Base-by-base conservation (phyloP, 805 yeast species). In the Candida boleticola region DNA sequence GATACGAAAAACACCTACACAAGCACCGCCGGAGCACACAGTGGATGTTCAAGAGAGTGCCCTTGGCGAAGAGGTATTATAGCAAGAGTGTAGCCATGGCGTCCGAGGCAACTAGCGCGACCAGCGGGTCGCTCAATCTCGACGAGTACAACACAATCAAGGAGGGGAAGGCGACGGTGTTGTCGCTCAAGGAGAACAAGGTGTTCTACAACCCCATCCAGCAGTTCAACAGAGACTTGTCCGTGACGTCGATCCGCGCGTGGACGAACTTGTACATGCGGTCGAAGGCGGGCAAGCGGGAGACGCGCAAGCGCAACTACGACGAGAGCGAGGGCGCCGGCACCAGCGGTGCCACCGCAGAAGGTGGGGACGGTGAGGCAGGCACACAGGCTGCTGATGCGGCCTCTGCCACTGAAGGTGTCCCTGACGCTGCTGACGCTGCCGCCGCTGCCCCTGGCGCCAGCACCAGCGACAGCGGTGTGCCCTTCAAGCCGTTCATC, bases 141-240 rank as follows among this genome's bases (percentile, higher is more conserved):
- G 29, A 60, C 17, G 67, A 64, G 35, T 68, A 51, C 48, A 57
- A 59, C 31, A 54, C 64, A 19, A 64, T 74, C 21, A 68, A 58
- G 35, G 99, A 93, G 61, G 99, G 99, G 1, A 69, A 75, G 42
- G 97, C 98, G 11, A 77, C 82, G 19, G 82, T 93, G 34, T 69
- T 90, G 25, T 85, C 85, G 47, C 92, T 96, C 3, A 83, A 86
- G 53, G 82, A 82, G 37, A 89, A 86, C 51, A 73, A 75, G 45
- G 99, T 93, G 9, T 93, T 93, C 58, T 93, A 93, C 65, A 93
- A 93, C 60, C 97, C 96, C 7, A 85, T 93, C 42, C 99, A 93
- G 65, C 98, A 92, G 64, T 93, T 89, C 66, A 93, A 93, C 63
- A 77, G 99, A 54, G 99, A 93, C 59, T 66, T 93, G 37, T 85